phyloP scores from a whole-genome alignment of 2,329 filamentous ascomycete genomes.

The Alternaria panax region DNA sequence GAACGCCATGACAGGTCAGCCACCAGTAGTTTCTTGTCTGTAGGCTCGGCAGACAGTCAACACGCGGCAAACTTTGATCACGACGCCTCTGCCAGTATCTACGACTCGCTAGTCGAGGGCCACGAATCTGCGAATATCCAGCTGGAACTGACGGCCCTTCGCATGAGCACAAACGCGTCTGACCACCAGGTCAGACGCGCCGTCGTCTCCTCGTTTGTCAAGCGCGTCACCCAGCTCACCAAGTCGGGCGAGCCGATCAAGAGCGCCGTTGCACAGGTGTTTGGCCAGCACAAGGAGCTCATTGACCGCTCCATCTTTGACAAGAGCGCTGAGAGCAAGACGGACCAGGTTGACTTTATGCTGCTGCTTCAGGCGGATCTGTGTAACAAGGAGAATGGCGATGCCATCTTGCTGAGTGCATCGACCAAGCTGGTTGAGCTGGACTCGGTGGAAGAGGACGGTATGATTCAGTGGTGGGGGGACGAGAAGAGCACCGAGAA shows the following conservation, averaged over 20 bases:
- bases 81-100: conserved; percentile 85
- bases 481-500: conserved; percentile 72
- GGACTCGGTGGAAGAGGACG: conserved; percentile 89
- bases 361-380: conserved; percentile 83
- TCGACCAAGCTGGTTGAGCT: conserved; percentile 85
- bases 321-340: conserved; percentile 58
- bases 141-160: conserved; percentile 91
- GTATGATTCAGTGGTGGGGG: conserved; percentile 87
- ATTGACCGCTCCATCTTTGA: conserved; percentile 67
- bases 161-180: conserved; percentile 88
- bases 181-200: conserved; percentile 88
- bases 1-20: conserved; percentile 63
- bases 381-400: conserved; percentile 67
- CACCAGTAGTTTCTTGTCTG: conserved; percentile 75
- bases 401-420: conserved; percentile 75
- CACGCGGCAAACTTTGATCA: conserved; percentile 75
- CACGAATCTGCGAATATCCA: conserved; percentile 83
- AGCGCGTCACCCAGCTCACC: conserved; percentile 76
- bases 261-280: conserved; percentile 52
- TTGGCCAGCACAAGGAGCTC: conserved; percentile 64
- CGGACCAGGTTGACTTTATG: conserved; percentile 85
- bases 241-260: conserved; percentile 52
- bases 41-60: conserved; percentile 68
- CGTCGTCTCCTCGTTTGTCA: conserved; percentile 84
- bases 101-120: conserved; percentile 80